These are phyloP conservation scores for Saxophila tyrrhenica DNA, from an alignment of 495 filamentous ascomycete genomes.

Conservation along the genomic window DNA sequence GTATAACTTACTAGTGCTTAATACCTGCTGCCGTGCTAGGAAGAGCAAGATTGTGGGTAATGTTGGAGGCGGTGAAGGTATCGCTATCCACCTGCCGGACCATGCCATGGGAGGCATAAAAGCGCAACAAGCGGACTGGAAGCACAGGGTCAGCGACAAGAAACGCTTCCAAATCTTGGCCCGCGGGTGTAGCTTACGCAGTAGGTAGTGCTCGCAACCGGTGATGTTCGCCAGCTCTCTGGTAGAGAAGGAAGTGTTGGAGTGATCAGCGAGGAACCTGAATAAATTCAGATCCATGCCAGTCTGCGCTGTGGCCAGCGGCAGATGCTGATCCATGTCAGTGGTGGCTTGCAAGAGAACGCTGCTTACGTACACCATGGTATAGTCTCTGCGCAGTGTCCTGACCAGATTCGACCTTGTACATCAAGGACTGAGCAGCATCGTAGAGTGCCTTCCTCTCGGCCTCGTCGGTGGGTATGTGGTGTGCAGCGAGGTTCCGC, in stretches of 20 bases:
- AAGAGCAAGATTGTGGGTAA: neutral
- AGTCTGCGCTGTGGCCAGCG: neutral
- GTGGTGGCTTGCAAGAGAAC: neutral
- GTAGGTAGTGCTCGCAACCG: neutral
- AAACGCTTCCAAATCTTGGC: too few species aligned
- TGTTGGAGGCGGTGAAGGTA: neutral
- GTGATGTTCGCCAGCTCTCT: neutral
- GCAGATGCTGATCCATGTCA: conserved; percentile 1
- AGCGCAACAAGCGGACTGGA: neutral
- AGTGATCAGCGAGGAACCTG: neutral
- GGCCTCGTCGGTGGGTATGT: neutral
- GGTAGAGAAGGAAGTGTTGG: neutral
- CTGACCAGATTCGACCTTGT: neutral
- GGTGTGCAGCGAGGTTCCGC: neutral
- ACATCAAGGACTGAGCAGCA: neutral
- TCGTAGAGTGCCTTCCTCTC: neutral
- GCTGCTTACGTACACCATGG: neutral
- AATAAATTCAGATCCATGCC: neutral
- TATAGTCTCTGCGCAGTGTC: neutral
- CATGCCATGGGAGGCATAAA: neutral
- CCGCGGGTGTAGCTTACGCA: neutral
- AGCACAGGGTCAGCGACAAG: neutral
- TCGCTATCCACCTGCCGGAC: neutral
- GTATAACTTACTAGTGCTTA: neutral
- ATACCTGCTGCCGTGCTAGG: neutral